phyloP scores from a whole-genome alignment of 2,329 filamentous ascomycete genomes.

The Metarhizium humberi region DNA sequence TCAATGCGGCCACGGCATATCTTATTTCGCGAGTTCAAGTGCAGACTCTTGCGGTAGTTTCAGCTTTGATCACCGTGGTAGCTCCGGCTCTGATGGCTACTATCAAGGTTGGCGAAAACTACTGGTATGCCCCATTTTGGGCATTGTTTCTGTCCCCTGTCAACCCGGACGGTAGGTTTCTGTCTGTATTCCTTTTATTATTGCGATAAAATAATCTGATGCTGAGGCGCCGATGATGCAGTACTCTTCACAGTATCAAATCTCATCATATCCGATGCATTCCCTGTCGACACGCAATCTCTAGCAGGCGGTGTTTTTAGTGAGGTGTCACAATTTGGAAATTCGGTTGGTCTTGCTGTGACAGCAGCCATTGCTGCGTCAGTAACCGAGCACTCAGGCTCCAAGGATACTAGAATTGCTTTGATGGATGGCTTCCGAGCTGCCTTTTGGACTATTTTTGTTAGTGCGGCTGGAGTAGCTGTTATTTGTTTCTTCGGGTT shows the following conservation, averaged over 20 bases:
- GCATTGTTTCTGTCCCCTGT: no score
- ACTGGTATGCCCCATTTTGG: no score
- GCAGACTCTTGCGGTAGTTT: slow-evolving; percentile 18
- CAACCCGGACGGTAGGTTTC: no score
- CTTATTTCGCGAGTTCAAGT: slow-evolving; percentile 29
- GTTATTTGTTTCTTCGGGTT: slow-evolving; percentile 25
- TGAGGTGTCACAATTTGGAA: slow-evolving; percentile 41
- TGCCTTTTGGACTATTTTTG: slow-evolving; percentile 44
- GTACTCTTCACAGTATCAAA: slow-evolving; percentile 13
- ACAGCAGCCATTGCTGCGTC: slow-evolving; percentile 37
- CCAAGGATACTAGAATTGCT: slow-evolving; percentile 28
- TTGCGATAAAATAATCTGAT: no score
- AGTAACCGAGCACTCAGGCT: slow-evolving; percentile 25
- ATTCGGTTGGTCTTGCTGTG: slow-evolving; percentile 26
- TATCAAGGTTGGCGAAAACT: slow-evolving; percentile 26
- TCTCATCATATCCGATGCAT: slow-evolving; percentile 44
- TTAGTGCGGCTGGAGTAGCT: slow-evolving; percentile 25
- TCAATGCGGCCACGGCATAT: slow-evolving; percentile 33
- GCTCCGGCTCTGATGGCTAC: slow-evolving; percentile 47
- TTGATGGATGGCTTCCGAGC: slow-evolving; percentile 31
- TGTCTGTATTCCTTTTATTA: no score
- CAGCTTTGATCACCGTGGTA: slow-evolving; percentile 31
- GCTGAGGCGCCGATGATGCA: no score
- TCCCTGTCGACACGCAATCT: slow-evolving; percentile 43
- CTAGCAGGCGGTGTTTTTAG: slow-evolving; percentile 53